Evolutionary conservation across 768 basidiomycete genomes (phyloP).

Genomic region (Lactifluus volemus): DNA sequence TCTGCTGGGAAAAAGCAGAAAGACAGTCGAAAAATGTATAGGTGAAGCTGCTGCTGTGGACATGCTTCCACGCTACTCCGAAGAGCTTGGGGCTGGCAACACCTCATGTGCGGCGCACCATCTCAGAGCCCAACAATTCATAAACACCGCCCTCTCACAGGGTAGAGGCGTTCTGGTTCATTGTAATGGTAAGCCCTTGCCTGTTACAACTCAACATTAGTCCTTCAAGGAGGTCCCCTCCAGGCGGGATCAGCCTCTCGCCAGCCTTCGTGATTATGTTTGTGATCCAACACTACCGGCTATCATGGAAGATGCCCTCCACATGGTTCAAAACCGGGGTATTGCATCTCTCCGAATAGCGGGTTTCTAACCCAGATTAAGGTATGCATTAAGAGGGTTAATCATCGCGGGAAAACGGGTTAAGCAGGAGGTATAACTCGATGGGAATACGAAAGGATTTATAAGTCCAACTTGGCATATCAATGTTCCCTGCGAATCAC

Average conservation of each 20-base stretch:
- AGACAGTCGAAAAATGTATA: too few relatives aligned
- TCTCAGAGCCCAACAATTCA: conserved; percentile 65
- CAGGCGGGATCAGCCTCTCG: conserved; percentile 82
- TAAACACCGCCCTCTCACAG: conserved; percentile 53
- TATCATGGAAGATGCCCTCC: conserved; percentile 84
- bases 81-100: too few relatives aligned
- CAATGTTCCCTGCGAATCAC: conserved; percentile 42
- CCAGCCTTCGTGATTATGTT: conserved; percentile 91
- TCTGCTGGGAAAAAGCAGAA: too few relatives aligned
- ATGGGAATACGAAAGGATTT: conserved; percentile 91
- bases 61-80: too few relatives aligned
- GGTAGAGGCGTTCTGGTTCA: conserved; percentile 81
- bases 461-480: conserved; percentile 68
- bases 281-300: conserved; percentile 78
- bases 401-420: background rate
- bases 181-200: conserved; percentile 61
- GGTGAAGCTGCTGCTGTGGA: too few relatives aligned
- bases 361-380: conserved; percentile 92
- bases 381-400: conserved; percentile 32
- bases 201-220: background rate
- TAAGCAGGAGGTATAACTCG: background rate
- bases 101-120: background rate
- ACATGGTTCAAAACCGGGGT: conserved; percentile 83
- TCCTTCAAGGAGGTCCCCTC: background rate
- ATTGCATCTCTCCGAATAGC: conserved; percentile 89